Evolutionary conservation across 140 eudicot species (phyloP).

Genomic region (Senecio squalidus): DNA sequence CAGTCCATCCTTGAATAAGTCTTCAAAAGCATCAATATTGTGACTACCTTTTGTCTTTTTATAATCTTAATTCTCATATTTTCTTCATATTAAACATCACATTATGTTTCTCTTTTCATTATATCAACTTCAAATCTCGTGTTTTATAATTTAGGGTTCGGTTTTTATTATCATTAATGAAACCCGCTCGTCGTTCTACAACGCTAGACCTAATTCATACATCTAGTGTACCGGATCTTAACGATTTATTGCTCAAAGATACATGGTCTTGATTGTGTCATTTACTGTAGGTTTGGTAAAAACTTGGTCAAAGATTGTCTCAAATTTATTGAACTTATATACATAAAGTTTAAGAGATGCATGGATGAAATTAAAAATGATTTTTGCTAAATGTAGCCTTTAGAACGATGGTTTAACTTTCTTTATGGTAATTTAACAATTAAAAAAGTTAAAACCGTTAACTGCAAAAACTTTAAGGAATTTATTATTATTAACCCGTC

Average conservation of each 20-base stretch:
- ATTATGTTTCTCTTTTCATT: too few species aligned
- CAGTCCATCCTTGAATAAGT: constrained; percentile 36
- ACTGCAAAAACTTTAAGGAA: too few species aligned
- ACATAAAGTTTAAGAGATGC: too few species aligned
- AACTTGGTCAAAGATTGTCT: constrained; percentile 5
- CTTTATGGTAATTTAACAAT: too few species aligned
- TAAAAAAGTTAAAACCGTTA: too few species aligned
- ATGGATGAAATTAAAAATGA: too few species aligned
- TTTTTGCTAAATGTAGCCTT: too few species aligned
- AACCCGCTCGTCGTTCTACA: background rate
- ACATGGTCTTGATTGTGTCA: background rate
- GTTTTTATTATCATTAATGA: too few species aligned
- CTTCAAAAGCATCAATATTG: constrained; percentile 18
- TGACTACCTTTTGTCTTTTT: background rate
- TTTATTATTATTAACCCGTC: too few species aligned
- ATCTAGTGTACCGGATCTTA: background rate
- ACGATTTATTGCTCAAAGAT: constrained; percentile 3
- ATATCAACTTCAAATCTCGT: too few species aligned
- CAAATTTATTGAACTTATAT: background rate
- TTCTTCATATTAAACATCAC: background rate
- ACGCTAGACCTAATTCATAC: background rate
- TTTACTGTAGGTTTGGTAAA: constrained; percentile 1
- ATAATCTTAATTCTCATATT: background rate
- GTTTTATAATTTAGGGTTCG: too few species aligned
- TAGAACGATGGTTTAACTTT: too few species aligned